Base-by-base conservation (phyloP, 2,329 filamentous ascomycete species). In the Aphanocladium album region DNA sequence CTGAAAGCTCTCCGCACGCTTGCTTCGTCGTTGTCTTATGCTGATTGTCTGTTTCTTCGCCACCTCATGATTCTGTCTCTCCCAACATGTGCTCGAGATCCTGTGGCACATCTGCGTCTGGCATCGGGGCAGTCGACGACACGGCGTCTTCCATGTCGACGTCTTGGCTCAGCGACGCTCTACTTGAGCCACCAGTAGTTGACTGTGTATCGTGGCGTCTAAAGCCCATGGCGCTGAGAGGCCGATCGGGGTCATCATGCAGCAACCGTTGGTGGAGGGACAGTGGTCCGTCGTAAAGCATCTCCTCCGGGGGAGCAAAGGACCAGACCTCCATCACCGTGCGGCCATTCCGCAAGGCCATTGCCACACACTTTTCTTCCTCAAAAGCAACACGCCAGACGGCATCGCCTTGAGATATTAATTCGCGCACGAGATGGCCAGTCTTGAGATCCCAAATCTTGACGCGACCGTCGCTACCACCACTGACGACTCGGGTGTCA, bases 311-410 rank as follows among this genome's bases (percentile, higher is more conserved):
- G 16, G 93, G 93, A 4, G 93, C 92, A 72, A 97, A 97, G 11
- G 90, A 93, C 91, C 92, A 97, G 3, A 97, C 91, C 87, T 99
- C 95, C 95, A 99, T 99, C 64, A 98, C 89, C 0, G 96, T 98
- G 64, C 93, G 87, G 60, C 87, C 88, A 57, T 86, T 86, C 62
- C 93, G 84, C 68, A 91, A 89, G 9, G 95, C 95, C 81, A 99
- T 90, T 35, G 96, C 93, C 33, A 99, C 93, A 62, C 93, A 96
- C 74, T 97, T 98, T 75, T 99, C 95, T 66, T 96, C 93, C 71
- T 99, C 95, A 72, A 99, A 99, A 0, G 96, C 95, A 37, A 99
- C 93, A 62, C 95, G 85, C 95, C 95, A 99, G 0, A 99, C 95
- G 17, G 93, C 93, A 71, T 99, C 93, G 0, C 93, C 91, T 57